phyloP scores from a whole-genome alignment of 1,284 basidiomycete genomes.

The Trametes polyzona region DNA sequence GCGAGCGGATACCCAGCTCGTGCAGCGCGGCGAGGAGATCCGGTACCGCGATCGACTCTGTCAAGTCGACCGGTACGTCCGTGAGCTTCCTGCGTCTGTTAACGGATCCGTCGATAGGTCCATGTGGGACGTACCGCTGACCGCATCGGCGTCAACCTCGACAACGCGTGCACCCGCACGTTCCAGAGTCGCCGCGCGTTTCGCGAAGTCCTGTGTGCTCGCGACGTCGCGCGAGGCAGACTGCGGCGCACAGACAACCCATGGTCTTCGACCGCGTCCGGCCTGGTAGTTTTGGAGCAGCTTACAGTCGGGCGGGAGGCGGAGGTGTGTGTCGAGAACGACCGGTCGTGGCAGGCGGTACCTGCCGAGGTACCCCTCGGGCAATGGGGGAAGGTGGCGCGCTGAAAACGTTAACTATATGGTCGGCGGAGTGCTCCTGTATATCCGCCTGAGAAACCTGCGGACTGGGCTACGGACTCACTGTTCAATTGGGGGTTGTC shows the following conservation, averaged over 20 bases:
- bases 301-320: constrained; percentile 71
- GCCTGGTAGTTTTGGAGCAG: constrained; percentile 70
- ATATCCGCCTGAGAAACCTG: too few relatives aligned
- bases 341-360: constrained; percentile 77
- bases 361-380: constrained; percentile 39
- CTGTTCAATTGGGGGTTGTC: constrained; percentile 95
- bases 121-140: not conserved
- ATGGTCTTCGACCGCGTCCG: constrained; percentile 72
- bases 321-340: constrained; percentile 80
- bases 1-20: constrained; percentile 60
- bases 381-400: constrained; percentile 55
- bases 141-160: constrained; percentile 36
- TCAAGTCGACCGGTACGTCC: constrained; percentile 3
- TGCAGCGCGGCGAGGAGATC: constrained; percentile 57
- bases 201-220: constrained; percentile 39
- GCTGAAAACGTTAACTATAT: constrained; percentile 40
- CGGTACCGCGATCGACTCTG: constrained; percentile 53
- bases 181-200: constrained; percentile 45
- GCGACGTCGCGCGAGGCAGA: constrained; percentile 8
- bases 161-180: constrained; percentile 59
- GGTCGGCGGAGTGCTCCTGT: too few relatives aligned
- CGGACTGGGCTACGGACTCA: too few relatives aligned
- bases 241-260: constrained; percentile 61
- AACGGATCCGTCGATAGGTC: too few relatives aligned
- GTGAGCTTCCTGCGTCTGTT: too few relatives aligned